These are phyloP conservation scores for Monosporozyma aquatica DNA, from an alignment of 805 yeast genomes.

Conservation along the genomic window DNA sequence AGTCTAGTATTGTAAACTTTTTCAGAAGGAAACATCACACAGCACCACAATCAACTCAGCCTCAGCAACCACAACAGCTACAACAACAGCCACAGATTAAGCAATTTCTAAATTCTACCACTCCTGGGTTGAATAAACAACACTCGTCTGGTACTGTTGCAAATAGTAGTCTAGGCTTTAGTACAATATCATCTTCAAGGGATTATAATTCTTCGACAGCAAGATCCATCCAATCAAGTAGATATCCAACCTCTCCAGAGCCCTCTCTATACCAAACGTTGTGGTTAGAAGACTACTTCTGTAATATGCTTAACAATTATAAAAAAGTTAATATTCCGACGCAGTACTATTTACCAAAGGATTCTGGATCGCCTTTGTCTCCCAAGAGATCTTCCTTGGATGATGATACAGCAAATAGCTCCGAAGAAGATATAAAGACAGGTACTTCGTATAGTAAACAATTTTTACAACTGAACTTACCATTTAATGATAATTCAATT, in stretches of 20 bases:
- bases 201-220: constrained; percentile 2
- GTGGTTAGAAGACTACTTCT: constrained; percentile 21
- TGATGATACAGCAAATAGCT: neutral
- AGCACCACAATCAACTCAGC: too few relatives aligned
- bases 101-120: neutral
- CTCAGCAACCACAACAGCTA: neutral
- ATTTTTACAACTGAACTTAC: constrained; percentile 18
- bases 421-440: neutral
- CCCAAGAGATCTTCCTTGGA: neutral
- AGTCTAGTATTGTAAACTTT: constrained; percentile 22
- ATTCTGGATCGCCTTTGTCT: neutral
- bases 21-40: constrained; percentile 21
- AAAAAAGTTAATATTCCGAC: constrained; percentile 19
- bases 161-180: neutral
- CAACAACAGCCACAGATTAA: neutral
- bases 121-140: neutral
- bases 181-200: neutral
- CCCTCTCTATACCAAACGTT: neutral
- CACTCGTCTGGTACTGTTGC: neutral
- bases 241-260: neutral
- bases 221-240: constrained; percentile 3
- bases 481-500: constrained; percentile 19
- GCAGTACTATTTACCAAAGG: constrained; percentile 13
- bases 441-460: constrained; percentile 14
- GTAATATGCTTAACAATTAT: constrained; percentile 19